Evolutionary conservation across 768 basidiomycete genomes (phyloP).

Genomic region (Suillus subaureus): DNA sequence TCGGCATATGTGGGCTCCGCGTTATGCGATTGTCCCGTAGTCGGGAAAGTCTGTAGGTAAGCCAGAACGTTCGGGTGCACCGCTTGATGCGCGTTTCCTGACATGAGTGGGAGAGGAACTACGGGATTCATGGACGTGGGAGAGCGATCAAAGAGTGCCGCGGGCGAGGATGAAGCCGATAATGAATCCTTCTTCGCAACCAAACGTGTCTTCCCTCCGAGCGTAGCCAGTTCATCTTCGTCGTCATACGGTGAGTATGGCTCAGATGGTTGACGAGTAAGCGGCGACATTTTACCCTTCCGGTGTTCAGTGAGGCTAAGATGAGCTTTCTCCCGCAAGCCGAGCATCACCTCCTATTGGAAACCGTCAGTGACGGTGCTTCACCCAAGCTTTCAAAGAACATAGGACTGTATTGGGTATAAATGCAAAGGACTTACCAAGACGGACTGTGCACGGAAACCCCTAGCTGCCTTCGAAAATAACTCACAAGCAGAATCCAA

Average conservation of each 20-base stretch:
- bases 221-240: constrained; percentile 62
- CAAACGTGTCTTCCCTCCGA: constrained; percentile 68
- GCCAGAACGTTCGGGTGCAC: constrained; percentile 67
- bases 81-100: constrained; percentile 48
- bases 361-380: background rate
- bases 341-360: constrained; percentile 61
- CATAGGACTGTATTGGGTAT: background rate
- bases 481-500: constrained; percentile 76
- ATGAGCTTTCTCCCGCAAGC: constrained; percentile 67
- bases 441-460: constrained; percentile 66
- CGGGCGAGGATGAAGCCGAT: constrained; percentile 48
- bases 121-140: constrained; percentile 73
- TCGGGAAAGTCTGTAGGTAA: constrained; percentile 65
- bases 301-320: constrained; percentile 64
- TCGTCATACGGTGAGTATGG: constrained; percentile 49
- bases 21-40: constrained; percentile 24
- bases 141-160: constrained; percentile 53
- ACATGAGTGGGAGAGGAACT: constrained; percentile 63
- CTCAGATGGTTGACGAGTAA: constrained; percentile 40
- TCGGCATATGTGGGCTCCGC: constrained; percentile 27
- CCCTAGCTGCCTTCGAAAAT: constrained; percentile 67
- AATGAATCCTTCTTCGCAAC: constrained; percentile 62
- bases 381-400: background rate
- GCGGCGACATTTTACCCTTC: constrained; percentile 53
- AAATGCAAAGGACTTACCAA: constrained; percentile 44